Conservation (phyloP, 23 red algal species). For the Gracilaria caudata region DNA sequence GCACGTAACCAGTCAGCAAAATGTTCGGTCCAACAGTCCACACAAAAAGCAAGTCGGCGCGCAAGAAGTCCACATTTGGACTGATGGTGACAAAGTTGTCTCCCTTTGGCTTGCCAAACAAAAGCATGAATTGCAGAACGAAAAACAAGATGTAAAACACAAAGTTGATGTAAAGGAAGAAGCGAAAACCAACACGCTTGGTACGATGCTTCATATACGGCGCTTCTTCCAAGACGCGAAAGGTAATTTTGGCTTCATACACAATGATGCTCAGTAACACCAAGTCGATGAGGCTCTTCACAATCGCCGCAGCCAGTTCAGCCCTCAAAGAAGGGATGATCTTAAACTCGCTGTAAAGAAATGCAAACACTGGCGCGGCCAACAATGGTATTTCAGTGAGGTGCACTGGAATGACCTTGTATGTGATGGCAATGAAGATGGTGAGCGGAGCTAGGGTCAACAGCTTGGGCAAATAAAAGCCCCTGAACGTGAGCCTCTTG, state of each 20-base stretch:
- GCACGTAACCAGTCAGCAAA: slow-evolving; percentile 53
- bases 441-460: slow-evolving; percentile 43
- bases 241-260: slow-evolving; percentile 27
- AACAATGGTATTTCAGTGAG: slow-evolving; percentile 55
- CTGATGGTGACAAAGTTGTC: slow-evolving; percentile 16
- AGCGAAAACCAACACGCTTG: slow-evolving; percentile 81
- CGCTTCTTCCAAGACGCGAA: slow-evolving; percentile 50
- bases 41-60: slow-evolving; percentile 3
- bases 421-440: slow-evolving; percentile 27
- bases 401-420: slow-evolving; percentile 21
- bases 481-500: slow-evolving; percentile 29
- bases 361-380: slow-evolving; percentile 39
- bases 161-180: slow-evolving; percentile 78
- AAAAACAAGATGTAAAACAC: slow-evolving; percentile 66
- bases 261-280: slow-evolving; percentile 46
- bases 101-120: slow-evolving; percentile 34
- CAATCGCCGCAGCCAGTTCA: slow-evolving; percentile 31
- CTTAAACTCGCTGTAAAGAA: slow-evolving; percentile 37
- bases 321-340: slow-evolving; percentile 19
- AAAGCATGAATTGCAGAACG: slow-evolving; percentile 39
- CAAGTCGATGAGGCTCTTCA: slow-evolving; percentile 39
- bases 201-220: slow-evolving; percentile 79
- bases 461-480: slow-evolving; percentile 76
- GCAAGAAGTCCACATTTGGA: neutral
- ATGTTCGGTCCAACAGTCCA: slow-evolving; percentile 35